Percentiles rank a stretch among this genome's conserved stretches.
Evolutionary conservation across 139 green algal species (phyloP).

Genomic region (Monoraphidium neglectum): DNA sequence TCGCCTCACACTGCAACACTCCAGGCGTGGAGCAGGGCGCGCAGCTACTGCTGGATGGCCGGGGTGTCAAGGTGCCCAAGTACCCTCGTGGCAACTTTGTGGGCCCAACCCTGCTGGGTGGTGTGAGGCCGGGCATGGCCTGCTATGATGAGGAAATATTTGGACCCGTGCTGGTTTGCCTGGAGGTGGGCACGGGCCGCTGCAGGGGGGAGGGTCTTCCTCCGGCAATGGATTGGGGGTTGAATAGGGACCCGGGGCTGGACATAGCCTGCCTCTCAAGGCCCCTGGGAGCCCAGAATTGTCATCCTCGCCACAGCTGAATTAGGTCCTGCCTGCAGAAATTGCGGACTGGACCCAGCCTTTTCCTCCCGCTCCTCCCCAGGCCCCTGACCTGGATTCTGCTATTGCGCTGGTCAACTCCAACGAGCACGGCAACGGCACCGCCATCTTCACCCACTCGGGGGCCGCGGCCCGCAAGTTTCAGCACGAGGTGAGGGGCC

Average conservation of each 20-base stretch:
- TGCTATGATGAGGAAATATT: conserved; percentile 96
- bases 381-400: conserved; percentile 78
- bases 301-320: not conserved
- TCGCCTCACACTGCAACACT: not conserved
- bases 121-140: conserved; percentile 81
- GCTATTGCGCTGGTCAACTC: conserved; percentile 87
- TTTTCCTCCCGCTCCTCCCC: conserved; percentile 38
- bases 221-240: too few species aligned
- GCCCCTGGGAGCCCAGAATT: not conserved
- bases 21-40: conserved; percentile 54
- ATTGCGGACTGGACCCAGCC: not conserved
- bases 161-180: conserved; percentile 88
- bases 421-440: conserved; percentile 95
- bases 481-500: conserved; percentile 67
- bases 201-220: too few species aligned
- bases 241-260: too few species aligned
- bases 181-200: conserved; percentile 57
- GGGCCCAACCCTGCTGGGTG: conserved; percentile 86
- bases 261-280: not conserved
- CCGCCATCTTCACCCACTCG: conserved; percentile 89
- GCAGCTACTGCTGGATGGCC: conserved; percentile 75
- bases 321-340: not conserved
- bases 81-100: conserved; percentile 92
- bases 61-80: conserved; percentile 60
- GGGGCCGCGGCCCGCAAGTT: conserved; percentile 86